Evolutionary conservation across 176 grass and related monocot species (phyloP).

Genomic region (Canna indica): DNA sequence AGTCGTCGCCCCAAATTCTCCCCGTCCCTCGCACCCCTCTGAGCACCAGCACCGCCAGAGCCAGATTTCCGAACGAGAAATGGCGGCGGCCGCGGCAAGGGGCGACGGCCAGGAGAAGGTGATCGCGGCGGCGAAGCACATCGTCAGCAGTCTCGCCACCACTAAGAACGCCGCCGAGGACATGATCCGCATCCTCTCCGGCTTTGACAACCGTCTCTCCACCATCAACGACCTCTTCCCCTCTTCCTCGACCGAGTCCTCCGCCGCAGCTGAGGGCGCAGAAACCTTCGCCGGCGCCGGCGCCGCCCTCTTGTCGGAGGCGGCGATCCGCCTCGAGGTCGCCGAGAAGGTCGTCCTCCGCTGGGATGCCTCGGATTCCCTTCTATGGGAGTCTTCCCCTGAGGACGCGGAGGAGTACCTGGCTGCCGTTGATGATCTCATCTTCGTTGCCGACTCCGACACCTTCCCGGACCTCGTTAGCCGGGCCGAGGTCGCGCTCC

Average conservation of each 20-base stretch:
- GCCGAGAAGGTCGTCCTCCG: conserved; percentile 62
- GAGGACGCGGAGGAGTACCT: conserved; percentile 52
- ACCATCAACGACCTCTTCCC: conserved; percentile 47
- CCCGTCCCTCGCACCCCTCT: background rate
- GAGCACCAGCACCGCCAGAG: conserved; percentile 27
- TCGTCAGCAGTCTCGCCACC: conserved; percentile 91
- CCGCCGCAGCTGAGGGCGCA: too few species aligned
- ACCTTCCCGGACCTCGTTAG: conserved; percentile 1
- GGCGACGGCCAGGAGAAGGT: conserved; percentile 64
- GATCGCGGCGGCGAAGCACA: conserved; percentile 90
- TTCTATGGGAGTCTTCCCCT: conserved; percentile 59
- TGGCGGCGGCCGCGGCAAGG: conserved; percentile 20
- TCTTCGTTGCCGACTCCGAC: background rate
- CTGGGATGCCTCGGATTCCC: conserved; percentile 60
- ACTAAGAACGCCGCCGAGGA: conserved; percentile 98
- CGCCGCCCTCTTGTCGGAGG: background rate
- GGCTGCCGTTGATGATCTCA: conserved; percentile 33
- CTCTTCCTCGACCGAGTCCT: conserved; percentile 18
- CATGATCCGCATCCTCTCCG: conserved; percentile 97
- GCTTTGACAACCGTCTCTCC: conserved; percentile 89
- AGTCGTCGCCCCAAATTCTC: too few species aligned
- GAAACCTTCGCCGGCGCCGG: background rate
- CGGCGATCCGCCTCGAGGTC: conserved; percentile 23
- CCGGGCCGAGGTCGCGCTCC: conserved; percentile 30
- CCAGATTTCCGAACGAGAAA: background rate